Evolutionary conservation across 345 rosid species (phyloP).

Genomic region (Eucalyptus cloeziana): DNA sequence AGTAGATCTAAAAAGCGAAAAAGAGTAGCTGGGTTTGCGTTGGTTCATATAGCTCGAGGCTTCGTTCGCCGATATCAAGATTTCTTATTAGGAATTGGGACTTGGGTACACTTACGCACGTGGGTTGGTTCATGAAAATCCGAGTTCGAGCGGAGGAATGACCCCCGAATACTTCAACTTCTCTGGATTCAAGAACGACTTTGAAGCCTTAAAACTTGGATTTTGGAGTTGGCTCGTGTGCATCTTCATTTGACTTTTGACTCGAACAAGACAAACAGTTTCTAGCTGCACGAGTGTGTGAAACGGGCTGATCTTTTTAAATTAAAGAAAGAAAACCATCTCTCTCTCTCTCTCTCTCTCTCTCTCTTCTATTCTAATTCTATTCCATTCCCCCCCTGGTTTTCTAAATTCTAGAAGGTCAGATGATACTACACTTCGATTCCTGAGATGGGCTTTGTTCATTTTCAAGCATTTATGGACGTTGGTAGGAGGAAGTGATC

Average conservation of each 20-base stretch:
- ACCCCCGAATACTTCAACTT: constrained; percentile 14
- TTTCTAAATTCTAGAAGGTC: constrained; percentile 13
- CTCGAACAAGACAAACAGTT: neutral
- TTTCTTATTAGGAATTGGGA: neutral
- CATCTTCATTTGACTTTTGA: constrained; percentile 30
- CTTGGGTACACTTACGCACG: neutral
- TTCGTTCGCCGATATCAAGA: neutral
- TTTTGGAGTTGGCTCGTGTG: constrained; percentile 27
- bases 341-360: neutral
- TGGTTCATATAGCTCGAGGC: neutral
- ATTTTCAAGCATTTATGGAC: constrained; percentile 8
- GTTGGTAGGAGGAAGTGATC: neutral
- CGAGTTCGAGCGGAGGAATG: neutral
- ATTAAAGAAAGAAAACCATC: neutral
- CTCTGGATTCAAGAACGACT: constrained; percentile 32
- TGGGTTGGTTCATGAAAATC: neutral
- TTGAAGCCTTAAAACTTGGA: constrained; percentile 29
- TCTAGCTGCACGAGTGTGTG: neutral
- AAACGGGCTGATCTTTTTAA: neutral
- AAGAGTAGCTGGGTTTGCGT: neutral
- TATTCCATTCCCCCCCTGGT: neutral
- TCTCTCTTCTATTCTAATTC: neutral
- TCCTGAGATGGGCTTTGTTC: constrained; percentile 5
- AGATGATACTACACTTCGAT: neutral
- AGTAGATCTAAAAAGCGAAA: neutral